A percentile compares a stretch with the other conserved stretches of the same genome.
Conservation (phyloP, 345 rosid species). For the Anastatica hierochuntica region DNA sequence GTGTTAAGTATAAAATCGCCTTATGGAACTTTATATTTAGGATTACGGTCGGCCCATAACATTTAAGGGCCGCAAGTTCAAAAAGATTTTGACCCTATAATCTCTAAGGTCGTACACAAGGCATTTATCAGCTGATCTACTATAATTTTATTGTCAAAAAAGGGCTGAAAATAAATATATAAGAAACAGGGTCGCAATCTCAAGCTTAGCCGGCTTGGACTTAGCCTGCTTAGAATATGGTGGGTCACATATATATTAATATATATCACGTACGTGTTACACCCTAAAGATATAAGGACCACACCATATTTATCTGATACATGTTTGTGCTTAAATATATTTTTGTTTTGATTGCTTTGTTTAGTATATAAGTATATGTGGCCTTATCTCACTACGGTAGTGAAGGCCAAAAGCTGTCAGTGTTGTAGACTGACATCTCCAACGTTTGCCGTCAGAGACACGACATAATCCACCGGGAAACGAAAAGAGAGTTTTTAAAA, state of each 20-base stretch:
- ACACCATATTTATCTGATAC: neutral
- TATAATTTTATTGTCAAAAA: too few species aligned
- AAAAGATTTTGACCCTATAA: too few species aligned
- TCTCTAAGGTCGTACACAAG: too few species aligned
- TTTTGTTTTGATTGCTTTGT: neutral
- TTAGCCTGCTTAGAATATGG: neutral
- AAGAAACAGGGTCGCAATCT: too few species aligned
- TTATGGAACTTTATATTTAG: too few species aligned
- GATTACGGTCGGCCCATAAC: too few species aligned
- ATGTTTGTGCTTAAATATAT: too few species aligned
- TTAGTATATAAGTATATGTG: neutral
- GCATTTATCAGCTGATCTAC: too few species aligned
- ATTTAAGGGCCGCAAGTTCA: too few species aligned
- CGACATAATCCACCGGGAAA: conserved; percentile 21
- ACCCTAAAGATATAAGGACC: neutral
- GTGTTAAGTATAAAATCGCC: too few species aligned
- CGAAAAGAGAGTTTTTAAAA: neutral
- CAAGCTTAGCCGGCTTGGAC: too few species aligned
- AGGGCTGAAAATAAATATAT: too few species aligned
- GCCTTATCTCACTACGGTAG: conserved; percentile 8
- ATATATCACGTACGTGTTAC: neutral
- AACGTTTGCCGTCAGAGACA: conserved; percentile 17
- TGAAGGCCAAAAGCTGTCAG: conserved; percentile 1
- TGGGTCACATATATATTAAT: neutral
- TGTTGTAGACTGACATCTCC: neutral